Percentiles rank a stretch among this genome's conserved stretches.
Evolutionary conservation across 148 eudicot genomes (phyloP).

Genomic region (Nepenthes gracilis): DNA sequence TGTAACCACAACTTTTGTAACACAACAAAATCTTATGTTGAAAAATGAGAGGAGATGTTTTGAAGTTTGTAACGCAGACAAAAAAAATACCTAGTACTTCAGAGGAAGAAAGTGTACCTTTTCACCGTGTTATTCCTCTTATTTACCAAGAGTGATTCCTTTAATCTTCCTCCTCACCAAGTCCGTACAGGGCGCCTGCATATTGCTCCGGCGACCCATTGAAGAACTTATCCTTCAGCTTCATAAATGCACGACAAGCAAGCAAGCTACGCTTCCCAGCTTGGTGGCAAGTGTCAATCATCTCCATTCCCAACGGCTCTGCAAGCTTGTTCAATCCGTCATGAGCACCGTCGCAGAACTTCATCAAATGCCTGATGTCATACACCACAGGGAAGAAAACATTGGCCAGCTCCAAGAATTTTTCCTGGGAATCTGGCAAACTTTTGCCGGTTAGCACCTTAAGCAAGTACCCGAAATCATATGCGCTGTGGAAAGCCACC

Average conservation of each 20-base stretch:
- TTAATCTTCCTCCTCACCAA: too few relatives aligned
- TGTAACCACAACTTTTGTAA: too few relatives aligned
- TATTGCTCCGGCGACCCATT: too few relatives aligned
- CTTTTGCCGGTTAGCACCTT: background rate
- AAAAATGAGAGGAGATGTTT: too few relatives aligned
- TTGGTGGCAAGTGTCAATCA: background rate
- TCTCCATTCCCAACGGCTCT: background rate
- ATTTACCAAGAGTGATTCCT: too few relatives aligned
- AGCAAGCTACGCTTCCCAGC: background rate
- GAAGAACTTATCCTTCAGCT: background rate
- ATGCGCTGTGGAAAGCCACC: background rate
- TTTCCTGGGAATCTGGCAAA: background rate
- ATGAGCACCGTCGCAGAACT: background rate
- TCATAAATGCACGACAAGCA: background rate
- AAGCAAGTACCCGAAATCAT: background rate
- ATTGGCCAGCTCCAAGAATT: background rate
- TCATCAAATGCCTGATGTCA: slow-evolving; percentile 1
- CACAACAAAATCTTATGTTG: too few relatives aligned
- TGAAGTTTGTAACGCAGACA: too few relatives aligned
- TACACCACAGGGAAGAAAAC: background rate
- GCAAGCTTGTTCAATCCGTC: background rate
- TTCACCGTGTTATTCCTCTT: too few relatives aligned
- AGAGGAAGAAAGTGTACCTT: too few relatives aligned
- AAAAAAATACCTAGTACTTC: too few relatives aligned
- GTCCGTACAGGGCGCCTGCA: too few relatives aligned